These are phyloP conservation scores for Lactifluus piperatus DNA, from an alignment of 768 basidiomycete genomes.

Conservation along the genomic window DNA sequence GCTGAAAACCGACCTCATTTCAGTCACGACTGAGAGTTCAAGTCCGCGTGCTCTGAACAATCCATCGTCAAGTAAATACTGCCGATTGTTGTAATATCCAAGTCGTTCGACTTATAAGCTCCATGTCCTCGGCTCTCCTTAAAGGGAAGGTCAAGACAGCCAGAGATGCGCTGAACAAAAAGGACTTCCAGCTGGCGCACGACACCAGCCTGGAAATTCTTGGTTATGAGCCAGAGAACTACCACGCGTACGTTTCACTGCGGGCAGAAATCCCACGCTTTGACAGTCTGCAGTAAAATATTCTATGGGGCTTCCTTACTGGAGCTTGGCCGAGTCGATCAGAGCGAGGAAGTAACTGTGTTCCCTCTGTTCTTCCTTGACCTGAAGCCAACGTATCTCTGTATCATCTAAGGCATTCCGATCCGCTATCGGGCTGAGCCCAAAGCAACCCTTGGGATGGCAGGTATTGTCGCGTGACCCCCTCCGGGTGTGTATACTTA, in stretches of 20 bases:
- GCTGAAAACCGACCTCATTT: not conserved
- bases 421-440: conserved; percentile 63
- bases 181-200: conserved; percentile 61
- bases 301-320: conserved; percentile 76
- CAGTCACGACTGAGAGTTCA: no score
- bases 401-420: conserved; percentile 56
- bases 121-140: conserved; percentile 31
- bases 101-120: not conserved
- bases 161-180: conserved; percentile 64
- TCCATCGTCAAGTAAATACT: no score
- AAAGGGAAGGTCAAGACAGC: conserved; percentile 75
- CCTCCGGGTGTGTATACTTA: not conserved
- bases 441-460: conserved; percentile 70
- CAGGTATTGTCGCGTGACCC: conserved; percentile 44
- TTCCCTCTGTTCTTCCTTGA: not conserved
- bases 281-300: conserved; percentile 51
- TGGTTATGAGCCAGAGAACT: conserved; percentile 73
- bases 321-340: conserved; percentile 58
- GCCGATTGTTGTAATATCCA: not conserved
- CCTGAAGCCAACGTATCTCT: conserved; percentile 20
- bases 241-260: conserved; percentile 62
- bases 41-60: no score
- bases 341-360: conserved; percentile 77
- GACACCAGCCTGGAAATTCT: conserved; percentile 58
- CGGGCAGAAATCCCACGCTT: not conserved